A percentile compares a stretch with the other conserved stretches of the same genome.
Conservation (phyloP, 495 filamentous ascomycete genomes). For the Rhypophila decipiens region DNA sequence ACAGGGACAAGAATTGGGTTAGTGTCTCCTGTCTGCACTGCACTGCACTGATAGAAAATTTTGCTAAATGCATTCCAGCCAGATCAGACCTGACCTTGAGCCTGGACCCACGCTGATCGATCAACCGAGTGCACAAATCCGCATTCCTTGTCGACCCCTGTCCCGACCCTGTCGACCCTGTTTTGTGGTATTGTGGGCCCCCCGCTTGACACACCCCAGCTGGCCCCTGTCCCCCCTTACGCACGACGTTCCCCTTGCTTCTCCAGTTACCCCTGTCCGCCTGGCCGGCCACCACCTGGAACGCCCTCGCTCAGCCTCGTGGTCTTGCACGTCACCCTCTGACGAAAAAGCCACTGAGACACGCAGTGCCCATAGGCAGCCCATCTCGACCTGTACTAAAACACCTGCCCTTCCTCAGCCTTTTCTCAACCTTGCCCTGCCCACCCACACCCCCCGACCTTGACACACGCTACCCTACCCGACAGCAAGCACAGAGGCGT, state of each 20-base stretch:
- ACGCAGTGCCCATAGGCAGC: slow-evolving; percentile 21
- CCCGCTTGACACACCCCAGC: too few relatives aligned
- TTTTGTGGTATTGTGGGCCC: too few relatives aligned
- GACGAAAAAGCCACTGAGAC: slow-evolving; percentile 27
- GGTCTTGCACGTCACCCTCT: slow-evolving; percentile 27
- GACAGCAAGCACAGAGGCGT: too few relatives aligned
- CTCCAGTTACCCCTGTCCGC: slow-evolving; percentile 21
- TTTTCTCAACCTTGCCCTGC: slow-evolving; percentile 13
- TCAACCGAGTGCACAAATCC: slow-evolving; percentile 1
- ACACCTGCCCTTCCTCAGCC: slow-evolving; percentile 16
- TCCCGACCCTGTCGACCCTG: slow-evolving; percentile 24
- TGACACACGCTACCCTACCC: slow-evolving; percentile 2
- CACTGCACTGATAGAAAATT: background rate
- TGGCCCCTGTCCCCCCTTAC: too few relatives aligned
- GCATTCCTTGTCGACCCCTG: slow-evolving; percentile 4
- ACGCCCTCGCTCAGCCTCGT: slow-evolving; percentile 31
- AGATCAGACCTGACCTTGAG: slow-evolving; percentile 11
- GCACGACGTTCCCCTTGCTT: too few relatives aligned
- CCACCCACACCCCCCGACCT: slow-evolving; percentile 7
- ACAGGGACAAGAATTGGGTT: slow-evolving; percentile 2
- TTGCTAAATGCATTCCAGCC: slow-evolving; percentile 17
- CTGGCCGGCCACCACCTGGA: slow-evolving; percentile 24
- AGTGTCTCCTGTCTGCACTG: slow-evolving; percentile 13
- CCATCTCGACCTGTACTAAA: slow-evolving; percentile 16
- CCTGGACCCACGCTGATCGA: slow-evolving; percentile 23